phyloP scores from a whole-genome alignment of 2,329 filamentous ascomycete species.

The Pseudogymnoascus sp. region DNA sequence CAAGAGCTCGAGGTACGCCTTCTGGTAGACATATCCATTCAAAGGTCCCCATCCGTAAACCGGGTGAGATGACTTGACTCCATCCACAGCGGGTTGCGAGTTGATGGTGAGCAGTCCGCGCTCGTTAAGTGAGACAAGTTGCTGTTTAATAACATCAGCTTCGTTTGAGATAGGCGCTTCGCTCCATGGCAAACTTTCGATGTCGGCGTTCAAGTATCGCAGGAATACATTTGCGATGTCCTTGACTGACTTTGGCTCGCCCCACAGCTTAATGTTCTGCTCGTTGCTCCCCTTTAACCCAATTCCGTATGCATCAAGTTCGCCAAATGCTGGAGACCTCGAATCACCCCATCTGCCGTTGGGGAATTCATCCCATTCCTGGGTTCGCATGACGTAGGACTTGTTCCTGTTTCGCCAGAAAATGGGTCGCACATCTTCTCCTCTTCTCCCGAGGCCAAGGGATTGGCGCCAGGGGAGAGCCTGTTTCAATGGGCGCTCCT shows the following conservation, averaged over 20 bases:
- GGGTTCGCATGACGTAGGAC: conserved; percentile 89
- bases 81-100: conserved; percentile 91
- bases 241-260: conserved; percentile 68
- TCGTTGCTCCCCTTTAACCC: conserved; percentile 92
- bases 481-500: conserved; percentile 72
- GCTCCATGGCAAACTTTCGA: conserved; percentile 87
- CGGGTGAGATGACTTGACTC: conserved; percentile 77
- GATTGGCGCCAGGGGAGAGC: conserved; percentile 96
- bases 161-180: conserved; percentile 80
- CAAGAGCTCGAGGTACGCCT: conserved; percentile 90
- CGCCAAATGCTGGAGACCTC: conserved; percentile 89
- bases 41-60: conserved; percentile 90
- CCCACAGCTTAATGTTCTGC: conserved; percentile 92
- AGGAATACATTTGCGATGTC: conserved; percentile 82
- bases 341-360: conserved; percentile 99
- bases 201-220: conserved; percentile 70
- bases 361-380: conserved; percentile 98
- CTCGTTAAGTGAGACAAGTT: conserved; percentile 74
- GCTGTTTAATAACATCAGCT: conserved; percentile 67
- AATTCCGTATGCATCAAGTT: conserved; percentile 89
- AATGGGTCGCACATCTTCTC: conserved; percentile 93
- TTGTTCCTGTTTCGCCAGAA: conserved; percentile 98
- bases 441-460: conserved; percentile 76
- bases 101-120: conserved; percentile 92
- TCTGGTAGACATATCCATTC: conserved; percentile 97